Evolutionary conservation across 352 stramenopile genomes (phyloP).

Genomic region (Phytophthora hybrid): DNA sequence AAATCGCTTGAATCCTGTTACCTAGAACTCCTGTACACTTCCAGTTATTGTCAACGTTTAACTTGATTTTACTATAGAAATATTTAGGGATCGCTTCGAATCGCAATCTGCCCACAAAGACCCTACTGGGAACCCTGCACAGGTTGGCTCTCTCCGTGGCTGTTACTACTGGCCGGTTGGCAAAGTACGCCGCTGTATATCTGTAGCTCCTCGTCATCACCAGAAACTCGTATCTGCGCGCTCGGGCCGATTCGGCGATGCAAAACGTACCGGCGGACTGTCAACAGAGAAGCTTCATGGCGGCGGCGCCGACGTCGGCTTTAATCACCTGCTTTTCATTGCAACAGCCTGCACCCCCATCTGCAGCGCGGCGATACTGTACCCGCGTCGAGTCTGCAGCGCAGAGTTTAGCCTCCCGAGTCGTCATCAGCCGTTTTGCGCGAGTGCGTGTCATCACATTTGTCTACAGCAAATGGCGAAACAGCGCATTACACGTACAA

Average conservation of each 20-base stretch:
- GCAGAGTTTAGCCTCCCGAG: not conserved
- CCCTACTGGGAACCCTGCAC: too few relatives aligned
- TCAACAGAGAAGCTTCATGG: not conserved
- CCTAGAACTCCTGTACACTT: too few relatives aligned
- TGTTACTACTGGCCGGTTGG: not conserved
- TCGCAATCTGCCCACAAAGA: too few relatives aligned
- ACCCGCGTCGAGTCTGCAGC: too few relatives aligned
- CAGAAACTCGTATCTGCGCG: not conserved
- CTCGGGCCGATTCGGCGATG: not conserved
- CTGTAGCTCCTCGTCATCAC: not conserved
- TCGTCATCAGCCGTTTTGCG: too few relatives aligned
- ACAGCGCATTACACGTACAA: not conserved
- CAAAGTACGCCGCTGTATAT: not conserved
- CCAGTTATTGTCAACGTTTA: too few relatives aligned
- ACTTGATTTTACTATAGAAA: too few relatives aligned
- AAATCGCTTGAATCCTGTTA: too few relatives aligned
- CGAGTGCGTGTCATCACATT: not conserved
- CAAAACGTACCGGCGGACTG: slow-evolving; percentile 5
- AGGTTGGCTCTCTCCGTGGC: too few relatives aligned
- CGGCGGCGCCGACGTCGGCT: not conserved
- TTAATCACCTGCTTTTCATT: slow-evolving; percentile 14
- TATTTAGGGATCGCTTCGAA: too few relatives aligned
- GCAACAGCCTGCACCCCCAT: not conserved
- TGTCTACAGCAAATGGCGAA: not conserved
- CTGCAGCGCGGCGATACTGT: not conserved